A percentile compares a stretch with the other conserved stretches of the same genome.
Evolutionary conservation across 192 early-diverging fungal genomes (phyloP).

Genomic region (Spinellus fusiger): DNA sequence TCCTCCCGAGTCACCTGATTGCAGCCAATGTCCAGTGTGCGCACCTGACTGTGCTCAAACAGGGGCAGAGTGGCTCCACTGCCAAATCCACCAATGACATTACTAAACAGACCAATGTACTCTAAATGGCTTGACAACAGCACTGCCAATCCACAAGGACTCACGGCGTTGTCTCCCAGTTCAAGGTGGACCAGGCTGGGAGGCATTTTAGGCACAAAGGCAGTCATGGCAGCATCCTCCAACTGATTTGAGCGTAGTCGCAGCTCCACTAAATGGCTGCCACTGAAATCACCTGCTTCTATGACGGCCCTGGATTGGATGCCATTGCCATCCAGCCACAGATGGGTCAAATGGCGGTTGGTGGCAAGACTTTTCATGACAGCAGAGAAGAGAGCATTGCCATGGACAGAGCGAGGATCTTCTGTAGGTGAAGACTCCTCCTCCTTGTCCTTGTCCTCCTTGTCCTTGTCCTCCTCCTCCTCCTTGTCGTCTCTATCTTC

Average conservation of each 20-base stretch:
- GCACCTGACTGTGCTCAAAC: conserved; percentile 4
- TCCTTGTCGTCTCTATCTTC: conserved; percentile 16
- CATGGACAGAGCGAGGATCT: conserved; percentile 14
- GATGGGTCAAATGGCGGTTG: conserved; percentile 25
- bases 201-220: background rate
- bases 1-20: conserved; percentile 35
- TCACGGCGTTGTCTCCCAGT: conserved; percentile 38
- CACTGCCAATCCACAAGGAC: conserved; percentile 31
- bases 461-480: conserved; percentile 10
- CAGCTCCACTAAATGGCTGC: conserved; percentile 22
- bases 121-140: conserved; percentile 31
- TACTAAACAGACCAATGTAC: conserved; percentile 41
- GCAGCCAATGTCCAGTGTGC: conserved; percentile 43
- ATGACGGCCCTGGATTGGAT: conserved; percentile 32
- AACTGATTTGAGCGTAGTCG: conserved; percentile 37
- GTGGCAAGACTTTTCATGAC: conserved; percentile 16
- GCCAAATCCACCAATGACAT: conserved; percentile 30
- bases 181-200: conserved; percentile 27
- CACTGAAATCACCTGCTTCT: conserved; percentile 16
- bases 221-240: conserved; percentile 29
- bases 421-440: too few species aligned
- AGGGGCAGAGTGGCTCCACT: conserved; percentile 14
- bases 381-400: conserved; percentile 31
- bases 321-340: conserved; percentile 40
- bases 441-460: conserved; percentile 14